Percentiles rank a stretch among this genome's conserved stretches.
phyloP scores from a whole-genome alignment of 2,329 filamentous ascomycete species.

The Phaeoacremonium minimum region DNA sequence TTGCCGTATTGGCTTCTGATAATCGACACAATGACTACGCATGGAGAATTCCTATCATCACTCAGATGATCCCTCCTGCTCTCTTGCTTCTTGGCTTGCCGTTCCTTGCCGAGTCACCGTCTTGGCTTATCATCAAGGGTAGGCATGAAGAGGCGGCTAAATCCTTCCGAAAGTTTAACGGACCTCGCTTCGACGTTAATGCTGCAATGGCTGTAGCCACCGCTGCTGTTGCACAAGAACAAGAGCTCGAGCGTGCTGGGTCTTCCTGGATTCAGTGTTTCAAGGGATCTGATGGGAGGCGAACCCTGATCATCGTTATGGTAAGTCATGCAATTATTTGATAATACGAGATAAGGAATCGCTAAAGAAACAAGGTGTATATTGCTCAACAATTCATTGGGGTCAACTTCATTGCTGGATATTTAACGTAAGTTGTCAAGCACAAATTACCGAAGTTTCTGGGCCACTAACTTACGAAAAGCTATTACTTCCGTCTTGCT shows the following conservation, averaged over 20 bases:
- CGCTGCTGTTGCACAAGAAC: constrained; percentile 13
- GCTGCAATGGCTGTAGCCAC: constrained; percentile 11
- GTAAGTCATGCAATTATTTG: too few species aligned
- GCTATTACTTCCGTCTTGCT: constrained; percentile 20
- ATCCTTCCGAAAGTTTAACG: constrained; percentile 18
- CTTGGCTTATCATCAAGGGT: constrained; percentile 14
- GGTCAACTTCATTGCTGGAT: constrained; percentile 22
- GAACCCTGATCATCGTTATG: constrained; percentile 23
- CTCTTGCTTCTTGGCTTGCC: constrained; percentile 13
- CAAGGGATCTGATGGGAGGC: constrained; percentile 17
- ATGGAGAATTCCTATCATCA: constrained; percentile 23
- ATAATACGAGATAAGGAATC: too few species aligned
- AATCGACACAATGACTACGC: constrained; percentile 14
- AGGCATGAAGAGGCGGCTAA: constrained; percentile 12
- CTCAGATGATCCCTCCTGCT: constrained; percentile 20
- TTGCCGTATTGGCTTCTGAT: constrained; percentile 16
- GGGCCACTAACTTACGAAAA: constrained; percentile 1
- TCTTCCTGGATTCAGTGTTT: constrained; percentile 21
- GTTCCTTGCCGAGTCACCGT: constrained; percentile 13
- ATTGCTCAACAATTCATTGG: constrained; percentile 23
- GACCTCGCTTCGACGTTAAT: constrained; percentile 18
- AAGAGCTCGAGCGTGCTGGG: constrained; percentile 12
- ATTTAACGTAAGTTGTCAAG: constrained; percentile 13
- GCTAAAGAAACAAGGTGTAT: too few species aligned
- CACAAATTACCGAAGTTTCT: background rate